Evolutionary conservation across 2,329 filamentous ascomycete genomes (phyloP).

Genomic region (Fusarium globosum): DNA sequence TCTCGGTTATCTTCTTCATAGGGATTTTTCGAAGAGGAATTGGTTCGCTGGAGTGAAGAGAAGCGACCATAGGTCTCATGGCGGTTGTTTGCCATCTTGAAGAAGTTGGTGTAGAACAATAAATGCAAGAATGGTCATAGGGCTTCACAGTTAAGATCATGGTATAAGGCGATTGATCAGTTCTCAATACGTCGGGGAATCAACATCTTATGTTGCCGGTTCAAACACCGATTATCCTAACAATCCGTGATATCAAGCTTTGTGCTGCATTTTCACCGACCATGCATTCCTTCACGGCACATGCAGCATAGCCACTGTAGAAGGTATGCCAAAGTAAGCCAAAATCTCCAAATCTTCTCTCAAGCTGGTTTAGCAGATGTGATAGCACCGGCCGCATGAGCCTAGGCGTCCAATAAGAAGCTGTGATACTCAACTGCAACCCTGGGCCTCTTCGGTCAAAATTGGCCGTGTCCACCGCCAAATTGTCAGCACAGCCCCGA

Average conservation of each 20-base stretch:
- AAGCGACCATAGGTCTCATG: accelerated
- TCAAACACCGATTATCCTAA: accelerated
- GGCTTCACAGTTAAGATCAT: accelerated
- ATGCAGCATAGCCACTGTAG: not conserved
- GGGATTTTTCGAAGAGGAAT: accelerated
- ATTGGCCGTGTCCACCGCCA: not conserved
- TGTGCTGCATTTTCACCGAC: not conserved
- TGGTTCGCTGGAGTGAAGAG: not conserved
- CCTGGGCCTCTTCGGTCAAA: not conserved
- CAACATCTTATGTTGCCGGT: accelerated
- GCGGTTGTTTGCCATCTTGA: not conserved
- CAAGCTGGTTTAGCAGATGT: not conserved
- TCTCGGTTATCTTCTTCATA: accelerated
- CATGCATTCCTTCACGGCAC: not conserved
- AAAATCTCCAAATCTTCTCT: accelerated
- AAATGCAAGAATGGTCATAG: not conserved
- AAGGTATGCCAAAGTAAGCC: not conserved
- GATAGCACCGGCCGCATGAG: not conserved
- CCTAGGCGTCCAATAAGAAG: not conserved
- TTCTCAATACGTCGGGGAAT: accelerated
- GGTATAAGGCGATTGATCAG: accelerated
- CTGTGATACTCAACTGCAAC: not conserved
- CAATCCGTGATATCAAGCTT: not conserved
- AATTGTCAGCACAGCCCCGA: not conserved
- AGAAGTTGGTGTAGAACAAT: accelerated